These are phyloP conservation scores for Phascolomyces articulosus DNA, from an alignment of 371 early-diverging fungal genomes.

Conservation along the genomic window DNA sequence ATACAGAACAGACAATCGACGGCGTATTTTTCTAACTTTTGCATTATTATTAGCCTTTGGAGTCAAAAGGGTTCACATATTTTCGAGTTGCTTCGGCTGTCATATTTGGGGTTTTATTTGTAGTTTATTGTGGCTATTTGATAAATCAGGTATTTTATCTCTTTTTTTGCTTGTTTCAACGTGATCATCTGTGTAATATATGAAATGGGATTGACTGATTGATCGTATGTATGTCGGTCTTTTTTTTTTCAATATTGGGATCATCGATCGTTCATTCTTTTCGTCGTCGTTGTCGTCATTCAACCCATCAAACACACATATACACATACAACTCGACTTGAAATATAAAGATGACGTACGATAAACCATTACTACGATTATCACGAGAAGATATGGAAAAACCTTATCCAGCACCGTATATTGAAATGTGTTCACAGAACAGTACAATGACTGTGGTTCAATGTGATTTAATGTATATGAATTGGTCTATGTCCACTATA, in stretches of 20 bases:
- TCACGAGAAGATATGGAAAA: slow-evolving; percentile 28
- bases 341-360: slow-evolving; percentile 38
- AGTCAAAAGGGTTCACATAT: slow-evolving; percentile 29
- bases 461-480: slow-evolving; percentile 27
- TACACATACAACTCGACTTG: too few relatives aligned
- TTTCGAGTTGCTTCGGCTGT: slow-evolving; percentile 30
- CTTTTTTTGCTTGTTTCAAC: neutral
- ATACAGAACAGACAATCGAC: too few relatives aligned
- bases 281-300: too few relatives aligned
- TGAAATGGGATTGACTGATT: too few relatives aligned
- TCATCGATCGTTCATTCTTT: too few relatives aligned
- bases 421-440: slow-evolving; percentile 41
- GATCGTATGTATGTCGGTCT: too few relatives aligned
- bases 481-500: slow-evolving; percentile 20
- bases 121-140: slow-evolving; percentile 37
- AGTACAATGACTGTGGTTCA: slow-evolving; percentile 26
- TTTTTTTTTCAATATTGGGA: too few relatives aligned
- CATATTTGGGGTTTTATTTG: slow-evolving; percentile 26
- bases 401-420: slow-evolving; percentile 29
- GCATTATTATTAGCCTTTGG: slow-evolving; percentile 29
- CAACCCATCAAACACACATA: too few relatives aligned
- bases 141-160: slow-evolving; percentile 21
- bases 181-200: too few relatives aligned
- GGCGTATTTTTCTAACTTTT: neutral
- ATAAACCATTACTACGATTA: slow-evolving; percentile 34